Percentiles rank a stretch among this genome's conserved stretches.
Evolutionary conservation across 768 basidiomycete species (phyloP).

Genomic region (Polyporus arcularius): DNA sequence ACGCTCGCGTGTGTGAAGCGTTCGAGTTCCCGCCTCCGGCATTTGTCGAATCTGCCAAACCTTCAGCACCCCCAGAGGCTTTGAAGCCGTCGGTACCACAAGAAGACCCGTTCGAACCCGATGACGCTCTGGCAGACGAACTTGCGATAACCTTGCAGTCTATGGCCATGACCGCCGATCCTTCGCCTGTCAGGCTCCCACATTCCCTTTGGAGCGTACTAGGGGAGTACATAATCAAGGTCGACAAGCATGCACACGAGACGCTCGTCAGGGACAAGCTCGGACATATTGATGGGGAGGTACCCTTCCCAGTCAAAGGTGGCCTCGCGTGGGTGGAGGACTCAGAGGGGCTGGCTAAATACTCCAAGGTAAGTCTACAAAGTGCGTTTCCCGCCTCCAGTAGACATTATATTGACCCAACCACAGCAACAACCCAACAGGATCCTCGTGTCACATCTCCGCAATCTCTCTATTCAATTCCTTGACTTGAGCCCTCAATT

Average conservation of each 20-base stretch:
- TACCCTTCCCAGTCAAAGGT: constrained; percentile 33
- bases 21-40: constrained; percentile 71
- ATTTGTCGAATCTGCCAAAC: constrained; percentile 15
- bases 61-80: not conserved
- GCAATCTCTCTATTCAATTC: constrained; percentile 67
- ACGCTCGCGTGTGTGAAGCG: constrained; percentile 56
- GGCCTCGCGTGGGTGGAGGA: constrained; percentile 62
- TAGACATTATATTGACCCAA: not conserved
- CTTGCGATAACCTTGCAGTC: constrained; percentile 43
- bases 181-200: constrained; percentile 38
- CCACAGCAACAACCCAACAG: constrained; percentile 61
- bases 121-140: constrained; percentile 35
- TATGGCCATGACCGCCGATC: constrained; percentile 40
- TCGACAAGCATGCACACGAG: constrained; percentile 52
- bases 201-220: constrained; percentile 41
- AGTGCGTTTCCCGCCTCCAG: not conserved
- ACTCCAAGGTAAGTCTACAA: constrained; percentile 48
- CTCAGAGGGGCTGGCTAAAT: constrained; percentile 47
- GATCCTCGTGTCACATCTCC: constrained; percentile 62
- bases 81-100: not conserved
- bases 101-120: constrained; percentile 8
- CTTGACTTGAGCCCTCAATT: constrained; percentile 76
- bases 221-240: constrained; percentile 44
- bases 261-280: constrained; percentile 37
- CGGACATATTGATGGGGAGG: constrained; percentile 9